Evolutionary conservation across 495 filamentous ascomycete genomes (phyloP).

Genomic region (Aspergillus bertholletiae): DNA sequence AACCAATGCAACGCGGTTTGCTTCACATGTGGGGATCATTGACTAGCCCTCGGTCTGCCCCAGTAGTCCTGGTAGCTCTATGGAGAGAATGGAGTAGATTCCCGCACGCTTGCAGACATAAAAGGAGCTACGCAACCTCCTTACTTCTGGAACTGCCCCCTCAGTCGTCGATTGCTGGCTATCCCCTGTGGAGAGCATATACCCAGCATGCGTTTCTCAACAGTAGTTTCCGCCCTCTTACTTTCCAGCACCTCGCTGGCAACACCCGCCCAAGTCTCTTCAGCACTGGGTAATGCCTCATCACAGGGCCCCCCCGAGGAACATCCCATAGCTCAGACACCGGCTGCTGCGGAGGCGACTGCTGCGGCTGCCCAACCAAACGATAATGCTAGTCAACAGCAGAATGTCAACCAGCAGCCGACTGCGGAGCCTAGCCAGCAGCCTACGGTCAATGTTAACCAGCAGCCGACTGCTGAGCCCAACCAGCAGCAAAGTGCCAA

Average conservation of each 20-base stretch:
- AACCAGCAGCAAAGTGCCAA: too few relatives aligned
- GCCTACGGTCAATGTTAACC: not conserved
- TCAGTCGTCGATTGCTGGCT: constrained; percentile 15
- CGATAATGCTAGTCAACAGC: constrained; percentile 3
- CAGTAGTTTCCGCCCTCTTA: constrained; percentile 26
- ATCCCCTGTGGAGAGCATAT: constrained; percentile 10
- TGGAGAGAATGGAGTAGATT: constrained; percentile 3
- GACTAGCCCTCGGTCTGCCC: constrained; percentile 17
- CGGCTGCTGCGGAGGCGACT: constrained; percentile 1
- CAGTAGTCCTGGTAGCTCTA: constrained; percentile 6
- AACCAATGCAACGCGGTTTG: constrained; percentile 6
- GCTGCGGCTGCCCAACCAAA: constrained; percentile 2
- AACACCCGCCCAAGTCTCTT: constrained; percentile 17
- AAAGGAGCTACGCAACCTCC: constrained; percentile 14
- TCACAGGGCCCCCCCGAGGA: constrained; percentile 11
- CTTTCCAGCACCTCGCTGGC: constrained; percentile 29
- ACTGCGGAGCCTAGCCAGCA: not conserved
- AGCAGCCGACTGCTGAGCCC: constrained; percentile 8
- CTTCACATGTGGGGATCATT: constrained; percentile 26
- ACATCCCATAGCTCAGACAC: constrained; percentile 9
- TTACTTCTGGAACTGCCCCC: not conserved
- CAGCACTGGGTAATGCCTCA: constrained; percentile 10
- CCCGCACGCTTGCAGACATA: constrained; percentile 16
- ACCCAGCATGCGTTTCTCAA: constrained; percentile 30
- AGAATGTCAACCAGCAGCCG: constrained; percentile 4